Conservation (phyloP, 176 grass and related monocot genomes). For the Puya raimondii region DNA sequence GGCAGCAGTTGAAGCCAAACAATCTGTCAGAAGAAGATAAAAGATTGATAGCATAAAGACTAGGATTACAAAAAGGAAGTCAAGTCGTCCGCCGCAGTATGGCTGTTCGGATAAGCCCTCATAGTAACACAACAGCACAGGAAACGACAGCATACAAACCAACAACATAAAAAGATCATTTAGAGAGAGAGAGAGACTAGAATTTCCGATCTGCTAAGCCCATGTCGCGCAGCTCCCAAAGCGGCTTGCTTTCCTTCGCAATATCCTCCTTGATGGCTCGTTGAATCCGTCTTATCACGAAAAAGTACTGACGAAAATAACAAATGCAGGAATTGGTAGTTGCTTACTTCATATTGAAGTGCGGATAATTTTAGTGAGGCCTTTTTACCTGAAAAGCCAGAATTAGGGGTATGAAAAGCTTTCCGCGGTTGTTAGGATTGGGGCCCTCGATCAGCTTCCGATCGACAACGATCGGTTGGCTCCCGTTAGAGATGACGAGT, state of each 20-base stretch:
- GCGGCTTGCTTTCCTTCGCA: conserved; percentile 43
- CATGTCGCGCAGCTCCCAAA: conserved; percentile 74
- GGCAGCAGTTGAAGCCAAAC: too few relatives aligned
- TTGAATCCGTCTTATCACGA: conserved; percentile 68
- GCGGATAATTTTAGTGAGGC: background rate
- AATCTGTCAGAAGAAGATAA: too few relatives aligned
- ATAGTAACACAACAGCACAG: too few relatives aligned
- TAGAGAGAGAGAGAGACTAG: background rate
- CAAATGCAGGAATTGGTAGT: conserved; percentile 7
- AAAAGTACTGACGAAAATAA: conserved; percentile 57
- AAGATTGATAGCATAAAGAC: too few relatives aligned
- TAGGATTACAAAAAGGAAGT: too few relatives aligned
- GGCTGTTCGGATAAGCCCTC: too few relatives aligned
- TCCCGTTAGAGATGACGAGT: conserved; percentile 66
- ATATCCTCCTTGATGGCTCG: conserved; percentile 49
- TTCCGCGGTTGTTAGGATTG: conserved; percentile 80
- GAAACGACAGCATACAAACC: too few relatives aligned
- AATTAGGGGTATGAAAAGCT: conserved; percentile 76
- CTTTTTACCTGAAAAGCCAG: conserved; percentile 50
- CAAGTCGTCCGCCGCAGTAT: too few relatives aligned
- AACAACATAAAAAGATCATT: too few relatives aligned
- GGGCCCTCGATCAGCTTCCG: conserved; percentile 87
- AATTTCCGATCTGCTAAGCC: conserved; percentile 36
- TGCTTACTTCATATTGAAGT: conserved; percentile 1
- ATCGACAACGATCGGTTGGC: conserved; percentile 67